Base-by-base conservation (phyloP, 805 yeast genomes). In the Candida sonorensis region DNA sequence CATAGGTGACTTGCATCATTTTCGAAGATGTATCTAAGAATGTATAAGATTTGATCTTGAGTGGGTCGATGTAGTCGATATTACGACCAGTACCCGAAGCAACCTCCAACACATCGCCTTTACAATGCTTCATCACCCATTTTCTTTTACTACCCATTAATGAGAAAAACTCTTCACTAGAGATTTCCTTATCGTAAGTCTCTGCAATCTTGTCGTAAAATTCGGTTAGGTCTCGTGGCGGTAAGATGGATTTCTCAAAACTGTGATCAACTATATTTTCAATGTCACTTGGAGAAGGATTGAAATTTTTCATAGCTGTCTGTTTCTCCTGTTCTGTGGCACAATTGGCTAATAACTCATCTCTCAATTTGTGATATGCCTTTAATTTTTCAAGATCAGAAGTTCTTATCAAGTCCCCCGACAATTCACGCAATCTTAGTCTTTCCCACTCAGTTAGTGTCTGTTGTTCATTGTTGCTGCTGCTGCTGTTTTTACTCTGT, bases 31-130 rank as follows among this genome's bases (percentile, higher is more conserved):
- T 72, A 55, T 92, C 98, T 29, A 88, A 59, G 46, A 83, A 85
- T 0, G 97, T 90, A 23, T 85, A 71, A 0, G 95, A 81, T 29
- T 70, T 67, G 19, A 90, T 61, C 17, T 63, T 53, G 2, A 71
- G 66, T 14, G 77, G 71, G 33, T 78, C 69, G 45, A 86, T 59
- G 52, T 80, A 88, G 29, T 80, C 77, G 35, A 90, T 71, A 53
- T 92, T 92, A 57, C 97, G 71, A 6, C 98, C 97, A 0, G 98
- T 92, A 37, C 98, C 98, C 51, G 94, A 84, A 0, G 97, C 81
- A 9, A 90, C 92, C 57, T 92, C 98, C 35, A 92, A 62, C 2
- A 87, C 96, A 52, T 92, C 96, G 15, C 98, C 98, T 36, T 66
- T 62, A 30, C 80, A 71, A 40, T 81, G 82, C 23, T 65, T 71